Evolutionary conservation across 2,329 filamentous ascomycete species (phyloP).

Genomic region (Xylariales sp.): DNA sequence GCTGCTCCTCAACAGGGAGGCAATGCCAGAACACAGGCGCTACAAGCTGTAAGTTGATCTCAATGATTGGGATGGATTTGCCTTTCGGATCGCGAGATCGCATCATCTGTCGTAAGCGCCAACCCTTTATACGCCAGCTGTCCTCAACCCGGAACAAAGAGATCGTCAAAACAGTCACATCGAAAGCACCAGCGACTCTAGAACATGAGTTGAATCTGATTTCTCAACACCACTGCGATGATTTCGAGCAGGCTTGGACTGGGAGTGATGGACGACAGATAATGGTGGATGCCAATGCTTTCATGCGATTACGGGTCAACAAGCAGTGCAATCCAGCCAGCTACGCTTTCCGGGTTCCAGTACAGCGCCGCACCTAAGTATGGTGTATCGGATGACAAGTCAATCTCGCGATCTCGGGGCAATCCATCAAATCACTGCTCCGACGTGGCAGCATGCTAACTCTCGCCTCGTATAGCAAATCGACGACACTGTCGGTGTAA

Average conservation of each 20-base stretch:
- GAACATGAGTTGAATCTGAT: too few species aligned
- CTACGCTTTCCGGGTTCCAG: too few species aligned
- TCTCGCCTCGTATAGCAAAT: slow-evolving; percentile 82
- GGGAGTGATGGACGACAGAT: too few species aligned
- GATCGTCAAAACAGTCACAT: neutral
- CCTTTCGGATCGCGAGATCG: too few species aligned
- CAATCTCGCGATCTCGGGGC: neutral
- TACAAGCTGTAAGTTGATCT: slow-evolving; percentile 70
- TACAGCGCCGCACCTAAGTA: too few species aligned
- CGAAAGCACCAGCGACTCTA: neutral
- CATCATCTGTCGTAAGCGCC: neutral
- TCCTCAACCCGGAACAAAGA: neutral
- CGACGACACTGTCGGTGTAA: slow-evolving; percentile 88
- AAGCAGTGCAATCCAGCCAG: too few species aligned
- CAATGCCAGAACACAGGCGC: slow-evolving; percentile 54
- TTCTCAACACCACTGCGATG: neutral
- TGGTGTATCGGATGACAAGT: neutral
- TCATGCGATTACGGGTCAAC: neutral
- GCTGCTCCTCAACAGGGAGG: slow-evolving; percentile 38
- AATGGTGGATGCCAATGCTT: neutral
- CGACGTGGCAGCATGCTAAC: too few species aligned
- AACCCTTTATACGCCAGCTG: neutral
- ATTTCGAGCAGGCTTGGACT: too few species aligned
- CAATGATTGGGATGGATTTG: too few species aligned
- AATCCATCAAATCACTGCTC: too few species aligned